A percentile compares a stretch with the other conserved stretches of the same genome.
These are phyloP conservation scores for Aspergillus cavernicola DNA, from an alignment of 495 filamentous ascomycete genomes.

Conservation along the genomic window DNA sequence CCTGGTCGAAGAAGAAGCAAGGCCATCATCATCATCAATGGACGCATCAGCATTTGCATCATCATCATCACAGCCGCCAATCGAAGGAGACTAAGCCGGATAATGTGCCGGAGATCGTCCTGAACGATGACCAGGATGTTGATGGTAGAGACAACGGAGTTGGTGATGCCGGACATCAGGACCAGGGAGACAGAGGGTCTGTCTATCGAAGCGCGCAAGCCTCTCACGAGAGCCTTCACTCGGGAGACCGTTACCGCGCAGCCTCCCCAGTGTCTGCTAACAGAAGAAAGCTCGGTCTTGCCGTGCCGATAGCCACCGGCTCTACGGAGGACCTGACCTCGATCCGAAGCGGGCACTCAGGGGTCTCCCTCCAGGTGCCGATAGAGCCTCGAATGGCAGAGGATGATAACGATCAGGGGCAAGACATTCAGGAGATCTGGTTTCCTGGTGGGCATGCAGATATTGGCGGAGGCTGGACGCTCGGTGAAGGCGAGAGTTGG, in stretches of 20 bases:
- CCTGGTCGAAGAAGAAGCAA: slow-evolving; percentile 22
- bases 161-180: slow-evolving; percentile 20
- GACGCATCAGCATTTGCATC: slow-evolving; percentile 1
- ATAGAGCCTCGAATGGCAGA: background rate
- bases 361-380: slow-evolving; percentile 36
- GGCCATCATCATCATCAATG: background rate
- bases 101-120: slow-evolving; percentile 9
- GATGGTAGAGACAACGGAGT: background rate
- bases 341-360: slow-evolving; percentile 36
- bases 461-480: slow-evolving; percentile 80
- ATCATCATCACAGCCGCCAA: background rate
- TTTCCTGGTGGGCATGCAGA: slow-evolving; percentile 81
- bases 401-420: slow-evolving; percentile 49
- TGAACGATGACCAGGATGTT: slow-evolving; percentile 2
- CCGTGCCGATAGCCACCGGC: slow-evolving; percentile 22
- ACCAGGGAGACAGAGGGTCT: slow-evolving; percentile 26
- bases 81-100: background rate
- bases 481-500: slow-evolving; percentile 49
- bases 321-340: slow-evolving; percentile 38
- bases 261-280: slow-evolving; percentile 24
- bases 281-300: slow-evolving; percentile 24
- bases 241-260: slow-evolving; percentile 39
- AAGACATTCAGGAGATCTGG: slow-evolving; percentile 82
- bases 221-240: slow-evolving; percentile 26
- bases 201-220: slow-evolving; percentile 32